A percentile compares a stretch with the other conserved stretches of the same genome.
These are phyloP conservation scores for Graphilbum ipis-grandicollis DNA, from an alignment of 2,329 filamentous ascomycete species.

Conservation along the genomic window DNA sequence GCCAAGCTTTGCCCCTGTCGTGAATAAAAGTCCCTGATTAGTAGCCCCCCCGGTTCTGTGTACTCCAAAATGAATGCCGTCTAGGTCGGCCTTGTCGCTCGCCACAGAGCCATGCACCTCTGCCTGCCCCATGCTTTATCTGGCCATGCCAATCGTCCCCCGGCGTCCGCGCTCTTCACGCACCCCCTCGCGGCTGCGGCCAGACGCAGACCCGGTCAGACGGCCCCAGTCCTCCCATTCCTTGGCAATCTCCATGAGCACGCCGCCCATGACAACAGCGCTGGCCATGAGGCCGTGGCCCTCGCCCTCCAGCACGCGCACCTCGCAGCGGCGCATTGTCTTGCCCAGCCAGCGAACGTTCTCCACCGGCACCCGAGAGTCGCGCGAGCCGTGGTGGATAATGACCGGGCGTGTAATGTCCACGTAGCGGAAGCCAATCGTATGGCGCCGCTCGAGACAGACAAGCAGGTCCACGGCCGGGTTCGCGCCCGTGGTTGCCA, in stretches of 20 bases:
- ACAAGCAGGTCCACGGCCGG: conserved; percentile 86
- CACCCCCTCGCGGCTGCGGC: conserved; percentile 4
- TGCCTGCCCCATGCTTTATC: too few relatives aligned
- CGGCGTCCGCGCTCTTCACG: conserved; percentile 12
- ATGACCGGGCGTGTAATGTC: conserved; percentile 84
- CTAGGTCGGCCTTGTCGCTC: too few relatives aligned
- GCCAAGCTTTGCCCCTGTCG: too few relatives aligned
- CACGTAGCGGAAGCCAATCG: conserved; percentile 91
- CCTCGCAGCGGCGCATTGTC: conserved; percentile 84
- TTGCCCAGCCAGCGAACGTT: conserved; percentile 92
- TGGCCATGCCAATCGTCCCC: conserved; percentile 6
- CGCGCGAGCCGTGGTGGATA: conserved; percentile 83
- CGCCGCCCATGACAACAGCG: conserved; percentile 77
- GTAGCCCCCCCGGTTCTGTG: too few relatives aligned
- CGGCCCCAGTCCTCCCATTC: conserved; percentile 86
- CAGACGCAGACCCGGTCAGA: conserved; percentile 23
- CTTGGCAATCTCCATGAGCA: conserved; percentile 84
- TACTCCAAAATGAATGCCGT: too few relatives aligned
- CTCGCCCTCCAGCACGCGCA: conserved; percentile 77
- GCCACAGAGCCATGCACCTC: too few relatives aligned
- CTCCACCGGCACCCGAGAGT: conserved; percentile 82
- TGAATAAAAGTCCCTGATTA: too few relatives aligned
- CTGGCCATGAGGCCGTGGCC: conserved; percentile 94
- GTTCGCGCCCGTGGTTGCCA: conserved; percentile 80
- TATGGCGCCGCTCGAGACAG: conserved; percentile 76